phyloP scores from a whole-genome alignment of 2,329 filamentous ascomycete genomes.

The Ceratocystis papillata region DNA sequence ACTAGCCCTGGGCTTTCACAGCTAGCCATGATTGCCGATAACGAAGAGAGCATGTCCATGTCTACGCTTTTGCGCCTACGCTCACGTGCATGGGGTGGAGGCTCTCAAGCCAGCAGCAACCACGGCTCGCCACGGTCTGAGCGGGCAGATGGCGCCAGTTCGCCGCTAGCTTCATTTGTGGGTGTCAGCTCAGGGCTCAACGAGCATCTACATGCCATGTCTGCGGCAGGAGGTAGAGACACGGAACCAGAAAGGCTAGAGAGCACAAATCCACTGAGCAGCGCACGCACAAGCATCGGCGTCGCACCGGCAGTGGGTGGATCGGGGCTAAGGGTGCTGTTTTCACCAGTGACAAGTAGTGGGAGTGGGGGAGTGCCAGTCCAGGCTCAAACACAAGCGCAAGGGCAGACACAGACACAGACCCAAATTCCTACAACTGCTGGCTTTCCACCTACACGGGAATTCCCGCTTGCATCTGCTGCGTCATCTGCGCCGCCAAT shows the following conservation, averaged over 20 bases:
- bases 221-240: not conserved
- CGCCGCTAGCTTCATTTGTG: conserved; percentile 30
- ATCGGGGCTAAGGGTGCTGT: not conserved
- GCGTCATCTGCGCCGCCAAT: not conserved
- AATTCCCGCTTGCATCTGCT: conserved; percentile 14
- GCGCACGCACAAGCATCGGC: not conserved
- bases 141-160: conserved; percentile 39
- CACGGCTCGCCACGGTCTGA: conserved; percentile 43
- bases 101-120: conserved; percentile 58
- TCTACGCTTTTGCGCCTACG: conserved; percentile 62
- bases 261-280: not conserved
- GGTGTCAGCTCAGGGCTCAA: conserved; percentile 19
- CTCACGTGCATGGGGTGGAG: conserved; percentile 67
- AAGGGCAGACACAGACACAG: not conserved
- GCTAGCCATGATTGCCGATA: conserved; percentile 54
- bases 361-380: not conserved
- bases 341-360: not conserved
- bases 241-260: not conserved
- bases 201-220: conserved; percentile 9
- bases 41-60: conserved; percentile 55
- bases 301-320: not conserved
- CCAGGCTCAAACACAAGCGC: not conserved
- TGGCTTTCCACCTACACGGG: conserved; percentile 8
- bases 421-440: not conserved
- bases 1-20: conserved; percentile 67